A percentile compares a stretch with the other conserved stretches of the same genome.
phyloP scores from a whole-genome alignment of 1,139 yeast species.

The Casaregolazyma suthepensis region DNA sequence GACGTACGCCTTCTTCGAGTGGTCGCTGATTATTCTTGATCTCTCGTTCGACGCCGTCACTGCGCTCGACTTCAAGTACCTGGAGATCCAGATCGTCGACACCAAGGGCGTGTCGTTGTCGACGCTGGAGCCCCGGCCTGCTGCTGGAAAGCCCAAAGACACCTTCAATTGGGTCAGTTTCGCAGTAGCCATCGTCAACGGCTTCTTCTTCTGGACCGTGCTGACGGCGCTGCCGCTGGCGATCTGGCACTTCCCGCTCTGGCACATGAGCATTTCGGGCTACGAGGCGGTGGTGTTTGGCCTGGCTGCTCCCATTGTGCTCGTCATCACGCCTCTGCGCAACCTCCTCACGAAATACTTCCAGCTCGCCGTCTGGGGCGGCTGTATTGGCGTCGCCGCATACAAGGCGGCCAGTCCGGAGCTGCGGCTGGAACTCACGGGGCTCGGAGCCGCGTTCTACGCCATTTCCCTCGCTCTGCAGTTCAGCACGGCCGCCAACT shows the following conservation, averaged over 20 bases:
- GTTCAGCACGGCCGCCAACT: constrained; percentile 42
- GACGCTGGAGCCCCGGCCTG: constrained; percentile 7
- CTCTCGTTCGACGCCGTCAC: constrained; percentile 81
- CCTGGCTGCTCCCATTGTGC: constrained; percentile 49
- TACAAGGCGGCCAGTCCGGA: constrained; percentile 64
- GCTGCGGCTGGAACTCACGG: constrained; percentile 55
- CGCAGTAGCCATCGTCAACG: constrained; percentile 28
- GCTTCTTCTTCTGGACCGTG: constrained; percentile 76
- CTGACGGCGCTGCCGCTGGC: constrained; percentile 74
- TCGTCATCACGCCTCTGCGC: constrained; percentile 50
- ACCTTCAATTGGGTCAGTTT: constrained; percentile 28
- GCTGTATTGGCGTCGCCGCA: constrained; percentile 68
- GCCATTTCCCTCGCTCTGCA: constrained; percentile 60
- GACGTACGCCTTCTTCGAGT: constrained; percentile 86
- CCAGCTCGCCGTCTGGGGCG: constrained; percentile 50
- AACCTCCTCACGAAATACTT: constrained; percentile 44
- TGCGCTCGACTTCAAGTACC: constrained; percentile 55
- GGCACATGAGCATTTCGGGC: constrained; percentile 98
- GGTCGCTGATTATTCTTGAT: constrained; percentile 81
- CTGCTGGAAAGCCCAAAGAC: constrained; percentile 17
- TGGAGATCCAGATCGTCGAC: constrained; percentile 45
- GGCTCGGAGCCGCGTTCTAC: constrained; percentile 61
- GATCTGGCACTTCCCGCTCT: constrained; percentile 94
- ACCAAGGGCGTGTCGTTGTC: constrained; percentile 25
- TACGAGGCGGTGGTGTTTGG: constrained; percentile 69